Evolutionary conservation across 495 filamentous ascomycete species (phyloP).

Genomic region (Penicillium verhagenii): DNA sequence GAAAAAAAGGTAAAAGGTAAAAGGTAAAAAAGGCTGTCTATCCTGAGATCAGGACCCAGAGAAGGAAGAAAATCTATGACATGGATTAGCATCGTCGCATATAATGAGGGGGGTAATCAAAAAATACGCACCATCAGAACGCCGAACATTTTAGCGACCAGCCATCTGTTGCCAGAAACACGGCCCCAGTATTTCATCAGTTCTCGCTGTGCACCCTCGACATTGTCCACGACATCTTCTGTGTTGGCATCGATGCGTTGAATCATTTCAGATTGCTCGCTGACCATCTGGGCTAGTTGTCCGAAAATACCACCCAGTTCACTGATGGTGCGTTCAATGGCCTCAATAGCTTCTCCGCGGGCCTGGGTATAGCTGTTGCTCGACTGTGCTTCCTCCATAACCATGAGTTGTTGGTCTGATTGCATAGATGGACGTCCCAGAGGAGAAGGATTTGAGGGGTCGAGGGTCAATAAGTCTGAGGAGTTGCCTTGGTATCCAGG

Average conservation of each 20-base stretch:
- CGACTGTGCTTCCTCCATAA: slow-evolving; percentile 91
- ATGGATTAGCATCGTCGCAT: slow-evolving; percentile 16
- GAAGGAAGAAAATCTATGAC: slow-evolving; percentile 54
- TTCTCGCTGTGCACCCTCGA: slow-evolving; percentile 92
- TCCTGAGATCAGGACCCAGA: slow-evolving; percentile 59
- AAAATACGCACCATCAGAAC: slow-evolving; percentile 63
- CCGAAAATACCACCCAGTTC: slow-evolving; percentile 96
- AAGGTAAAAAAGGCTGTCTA: slow-evolving; percentile 26
- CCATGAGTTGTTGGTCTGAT: slow-evolving; percentile 82
- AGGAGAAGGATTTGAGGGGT: slow-evolving; percentile 64
- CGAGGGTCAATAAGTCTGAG: slow-evolving; percentile 79
- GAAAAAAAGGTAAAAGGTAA: slow-evolving; percentile 4
- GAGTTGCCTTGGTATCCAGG: slow-evolving; percentile 51
- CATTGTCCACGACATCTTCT: slow-evolving; percentile 94
- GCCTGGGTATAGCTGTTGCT: slow-evolving; percentile 89
- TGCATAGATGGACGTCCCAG: slow-evolving; percentile 51
- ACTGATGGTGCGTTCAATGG: slow-evolving; percentile 91
- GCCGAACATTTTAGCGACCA: slow-evolving; percentile 99
- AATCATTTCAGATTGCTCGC: slow-evolving; percentile 94
- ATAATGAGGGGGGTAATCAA: background rate
- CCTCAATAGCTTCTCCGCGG: slow-evolving; percentile 92
- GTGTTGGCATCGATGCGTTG: slow-evolving; percentile 93
- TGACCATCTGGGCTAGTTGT: slow-evolving; percentile 95
- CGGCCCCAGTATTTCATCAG: slow-evolving; percentile 92
- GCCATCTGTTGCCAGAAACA: slow-evolving; percentile 91